Conservation (phyloP, 129 eudicot species). For the Centella asiatica region DNA sequence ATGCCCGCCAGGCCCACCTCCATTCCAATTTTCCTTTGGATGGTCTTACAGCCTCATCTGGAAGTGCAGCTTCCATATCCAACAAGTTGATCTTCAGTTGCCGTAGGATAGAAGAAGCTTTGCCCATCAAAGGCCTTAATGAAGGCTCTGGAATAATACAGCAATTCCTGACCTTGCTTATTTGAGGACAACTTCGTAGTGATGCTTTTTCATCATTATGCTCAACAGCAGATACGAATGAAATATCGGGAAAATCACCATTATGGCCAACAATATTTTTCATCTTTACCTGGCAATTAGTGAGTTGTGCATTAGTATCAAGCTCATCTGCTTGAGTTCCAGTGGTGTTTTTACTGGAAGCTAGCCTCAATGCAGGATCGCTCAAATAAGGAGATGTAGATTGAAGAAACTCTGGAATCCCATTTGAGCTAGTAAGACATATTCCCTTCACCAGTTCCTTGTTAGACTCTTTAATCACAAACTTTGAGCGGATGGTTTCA, state of each 20-base stretch:
- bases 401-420: constrained; percentile 29
- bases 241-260: constrained; percentile 1
- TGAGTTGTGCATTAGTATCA: constrained; percentile 6
- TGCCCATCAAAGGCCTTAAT: constrained; percentile 27
- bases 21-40: constrained; percentile 16
- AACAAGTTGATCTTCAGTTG: constrained; percentile 41
- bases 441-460: constrained; percentile 51
- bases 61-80: constrained; percentile 72
- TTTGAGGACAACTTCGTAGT: not conserved
- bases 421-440: constrained; percentile 58
- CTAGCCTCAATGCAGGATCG: constrained; percentile 19
- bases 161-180: not conserved
- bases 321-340: not conserved
- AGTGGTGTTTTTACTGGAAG: constrained; percentile 1
- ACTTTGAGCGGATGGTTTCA: constrained; percentile 51
- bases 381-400: constrained; percentile 21
- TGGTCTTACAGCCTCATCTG: constrained; percentile 36
- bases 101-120: constrained; percentile 23
- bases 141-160: constrained; percentile 21
- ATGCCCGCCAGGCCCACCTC: constrained; percentile 34
- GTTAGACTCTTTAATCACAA: constrained; percentile 39
- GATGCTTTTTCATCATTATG: not conserved
- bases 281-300: not conserved
- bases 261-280: not conserved
- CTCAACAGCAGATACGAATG: not conserved